Evolutionary conservation across 257 asterid genomes (phyloP), one percentile per base, ranked within the genome.

Genomic region (Lycium barbarum): DNA sequence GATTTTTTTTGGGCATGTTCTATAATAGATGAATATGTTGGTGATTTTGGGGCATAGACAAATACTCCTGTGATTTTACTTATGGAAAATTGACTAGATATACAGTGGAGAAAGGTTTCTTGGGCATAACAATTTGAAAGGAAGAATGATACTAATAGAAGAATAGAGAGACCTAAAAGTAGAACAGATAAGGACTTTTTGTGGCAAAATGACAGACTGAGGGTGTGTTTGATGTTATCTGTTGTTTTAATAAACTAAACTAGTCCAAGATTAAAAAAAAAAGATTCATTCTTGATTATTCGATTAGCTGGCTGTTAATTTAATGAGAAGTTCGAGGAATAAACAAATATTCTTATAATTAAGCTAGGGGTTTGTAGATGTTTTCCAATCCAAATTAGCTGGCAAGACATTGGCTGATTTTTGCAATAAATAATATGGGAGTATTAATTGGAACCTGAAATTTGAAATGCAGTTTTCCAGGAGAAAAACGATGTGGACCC

Each of bases 41-140:
- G 79, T 26, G 86, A 84, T 2, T 82, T 49, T 1, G 89, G 89
- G 9, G 82, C 13, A 87, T 86, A 82, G 17, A 84, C 11, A 2
- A 8, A 55, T 71, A 22, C 62, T 76, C 45, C 81, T 22, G 81
- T 76, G 45, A 22, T 76, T 45, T 76, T 51, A 76, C 63, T 22
- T 76, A 49, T 33, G 12, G 63, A 74, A 51, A 74, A 74, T 74
- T 74, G 62, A 51, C 62, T 22, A 13, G 62, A 76, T 1, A 76
- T 13, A 76, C 81, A 76, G 4, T 22, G 62, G 45, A 76, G 63
- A 76, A 76, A 22, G 22, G 81, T 13, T 22, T 49, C 4, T 3
- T 76, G 43, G 45, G 81, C 14, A 49, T 22, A 51, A 76, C 20
- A 51, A 49, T 49, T 35, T 13, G 22, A 3, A 20, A 76, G 0